These are phyloP conservation scores for Geotrichum citri-aurantii DNA, from an alignment of 1,139 yeast genomes.

Conservation along the genomic window DNA sequence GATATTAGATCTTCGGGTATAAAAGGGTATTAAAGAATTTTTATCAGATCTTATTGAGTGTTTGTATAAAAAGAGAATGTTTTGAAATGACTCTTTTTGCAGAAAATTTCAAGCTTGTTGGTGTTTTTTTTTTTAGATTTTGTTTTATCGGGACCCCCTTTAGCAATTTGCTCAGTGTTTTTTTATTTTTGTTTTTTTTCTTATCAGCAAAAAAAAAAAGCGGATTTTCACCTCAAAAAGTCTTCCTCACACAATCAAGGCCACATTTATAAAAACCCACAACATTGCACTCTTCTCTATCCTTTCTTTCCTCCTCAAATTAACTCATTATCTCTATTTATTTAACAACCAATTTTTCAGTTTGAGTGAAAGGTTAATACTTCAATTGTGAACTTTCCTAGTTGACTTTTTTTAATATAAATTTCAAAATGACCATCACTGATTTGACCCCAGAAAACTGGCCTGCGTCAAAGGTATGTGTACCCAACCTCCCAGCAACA, in stretches of 20 bases:
- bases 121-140: neutral
- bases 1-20: too few species aligned
- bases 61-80: too few species aligned
- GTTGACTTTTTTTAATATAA: neutral
- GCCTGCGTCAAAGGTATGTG: conserved; percentile 50
- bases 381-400: neutral
- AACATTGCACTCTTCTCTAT: neutral
- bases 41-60: too few species aligned
- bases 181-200: too few species aligned
- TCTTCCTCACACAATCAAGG: neutral
- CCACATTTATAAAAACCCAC: neutral
- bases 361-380: neutral
- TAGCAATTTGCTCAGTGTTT: neutral
- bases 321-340: neutral
- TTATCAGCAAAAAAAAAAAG: neutral
- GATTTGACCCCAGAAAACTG: conserved; percentile 18
- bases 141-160: neutral
- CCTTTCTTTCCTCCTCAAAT: neutral
- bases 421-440: neutral
- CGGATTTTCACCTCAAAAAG: neutral
- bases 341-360: too few species aligned
- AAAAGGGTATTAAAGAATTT: too few species aligned
- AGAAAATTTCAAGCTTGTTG: too few species aligned
- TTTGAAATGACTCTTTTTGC: neutral
- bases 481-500: neutral